Base-by-base conservation (phyloP, 306 rosid species). In the Hippophae tibetana region DNA sequence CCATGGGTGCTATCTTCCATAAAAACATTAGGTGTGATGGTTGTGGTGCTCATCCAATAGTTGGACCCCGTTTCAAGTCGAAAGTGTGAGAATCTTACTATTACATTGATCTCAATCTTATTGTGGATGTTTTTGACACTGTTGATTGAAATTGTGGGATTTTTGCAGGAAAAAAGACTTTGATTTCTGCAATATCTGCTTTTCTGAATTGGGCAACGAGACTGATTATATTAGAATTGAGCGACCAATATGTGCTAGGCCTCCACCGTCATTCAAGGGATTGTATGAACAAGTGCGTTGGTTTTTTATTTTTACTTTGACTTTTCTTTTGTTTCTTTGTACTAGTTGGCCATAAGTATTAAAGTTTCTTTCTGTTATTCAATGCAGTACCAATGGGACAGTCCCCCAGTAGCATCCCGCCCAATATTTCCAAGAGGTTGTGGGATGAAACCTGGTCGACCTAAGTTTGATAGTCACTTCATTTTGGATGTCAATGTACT, bases 31-130 rank as follows among this genome's bases (percentile, higher is more conserved):
- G 72, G 6, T 93, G 99, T 76, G 97, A 89, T 79, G 90, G 89
- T 18, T 93, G 99, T 77, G 99, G 97, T 23, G 84, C 75, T 57
- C 82, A 65, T 82, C 95, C 99, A 40, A 93, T 93, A 56, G 76
- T 81, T 43, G 99, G 99, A 54, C 90, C 97, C 51, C 95, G 99
- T 43, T 93, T 75, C 83, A 86, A 82, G 79, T 93, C 99, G 42
- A 58, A 66, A 82, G 77, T 89, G 99, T 93, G 72, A 73, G 95
- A 46, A 70, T 61, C 45, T 50, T 57, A 13, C 60, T 50, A 55
- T 52, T 46, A 11, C 10, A 50, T 42, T 48, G 27, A 27, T 49
- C 43, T 62, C 52, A 42, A 47, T 43, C 48, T 47, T 64, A 64
- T 43, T 42, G 0, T 27, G 13, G 27, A 31, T 1, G 14, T 47